These are phyloP conservation scores for Endothia cerciana DNA, from an alignment of 2,329 filamentous ascomycete species.

Conservation along the genomic window DNA sequence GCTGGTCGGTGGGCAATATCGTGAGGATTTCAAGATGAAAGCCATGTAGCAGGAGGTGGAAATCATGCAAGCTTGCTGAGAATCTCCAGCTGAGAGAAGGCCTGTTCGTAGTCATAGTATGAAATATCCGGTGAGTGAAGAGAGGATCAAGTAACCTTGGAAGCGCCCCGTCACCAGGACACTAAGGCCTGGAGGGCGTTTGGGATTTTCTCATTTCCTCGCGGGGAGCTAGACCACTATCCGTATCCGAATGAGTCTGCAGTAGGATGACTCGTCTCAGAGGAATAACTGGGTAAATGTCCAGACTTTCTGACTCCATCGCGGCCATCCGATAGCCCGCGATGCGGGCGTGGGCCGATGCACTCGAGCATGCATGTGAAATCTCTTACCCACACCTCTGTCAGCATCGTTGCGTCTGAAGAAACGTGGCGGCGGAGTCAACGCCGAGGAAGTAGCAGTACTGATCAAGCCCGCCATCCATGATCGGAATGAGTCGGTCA, in stretches of 20 bases:
- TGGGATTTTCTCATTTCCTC: background rate
- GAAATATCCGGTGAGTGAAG: background rate
- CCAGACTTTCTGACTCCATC: background rate
- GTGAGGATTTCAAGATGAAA: background rate
- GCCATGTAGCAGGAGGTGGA: background rate
- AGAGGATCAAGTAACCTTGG: no score
- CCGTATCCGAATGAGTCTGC: background rate
- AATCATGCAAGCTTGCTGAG: background rate
- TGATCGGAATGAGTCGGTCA: background rate
- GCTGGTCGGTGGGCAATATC: background rate
- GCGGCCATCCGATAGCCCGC: background rate
- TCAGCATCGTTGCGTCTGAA: background rate
- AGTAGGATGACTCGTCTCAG: background rate
- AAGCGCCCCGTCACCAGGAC: background rate
- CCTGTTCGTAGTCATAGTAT: background rate
- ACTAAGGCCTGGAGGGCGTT: background rate
- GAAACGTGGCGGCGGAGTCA: background rate
- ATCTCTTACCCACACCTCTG: background rate
- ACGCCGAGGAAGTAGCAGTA: background rate
- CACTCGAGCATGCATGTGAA: background rate
- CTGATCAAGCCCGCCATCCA: background rate
- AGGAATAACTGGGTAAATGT: background rate
- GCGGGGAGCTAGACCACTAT: background rate
- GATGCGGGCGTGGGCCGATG: conserved; percentile 3
- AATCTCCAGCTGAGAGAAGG: background rate